Evolutionary conservation across 345 rosid genomes (phyloP).

Genomic region (Leavenworthia alabamica): DNA sequence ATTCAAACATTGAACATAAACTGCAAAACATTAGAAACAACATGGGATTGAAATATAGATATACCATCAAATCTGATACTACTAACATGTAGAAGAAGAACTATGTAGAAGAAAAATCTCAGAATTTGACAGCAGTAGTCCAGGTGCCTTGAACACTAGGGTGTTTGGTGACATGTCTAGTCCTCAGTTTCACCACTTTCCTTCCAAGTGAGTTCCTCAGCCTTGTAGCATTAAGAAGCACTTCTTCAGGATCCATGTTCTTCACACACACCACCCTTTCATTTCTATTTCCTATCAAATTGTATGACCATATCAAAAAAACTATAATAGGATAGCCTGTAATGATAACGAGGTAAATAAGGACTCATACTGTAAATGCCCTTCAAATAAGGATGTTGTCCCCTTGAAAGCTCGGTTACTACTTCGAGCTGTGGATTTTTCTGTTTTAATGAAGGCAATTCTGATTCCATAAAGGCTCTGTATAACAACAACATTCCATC

Average conservation of each 20-base stretch:
- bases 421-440: constrained; percentile 75
- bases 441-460: constrained; percentile 56
- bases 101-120: constrained; percentile 16
- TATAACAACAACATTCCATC: neutral
- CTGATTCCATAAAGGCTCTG: constrained; percentile 84
- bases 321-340: neutral
- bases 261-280: constrained; percentile 81
- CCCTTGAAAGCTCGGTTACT: constrained; percentile 61
- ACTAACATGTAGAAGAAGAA: neutral
- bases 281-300: constrained; percentile 57
- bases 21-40: neutral
- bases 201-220: constrained; percentile 74
- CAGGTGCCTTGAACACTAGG: constrained; percentile 93
- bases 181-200: constrained; percentile 69
- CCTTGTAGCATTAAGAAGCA: constrained; percentile 59
- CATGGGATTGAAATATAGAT: too few relatives aligned
- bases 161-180: constrained; percentile 68
- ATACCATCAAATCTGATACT: neutral
- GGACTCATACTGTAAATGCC: constrained; percentile 63
- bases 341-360: neutral
- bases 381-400: constrained; percentile 82
- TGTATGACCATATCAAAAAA: neutral
- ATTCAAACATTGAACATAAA: neutral
- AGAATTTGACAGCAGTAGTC: constrained; percentile 60
- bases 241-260: constrained; percentile 62